A percentile compares a stretch with the other conserved stretches of the same genome.
These are phyloP conservation scores for Sclerotinia sclerotiorum DNA, from an alignment of 2,329 filamentous ascomycete species.

Conservation along the genomic window DNA sequence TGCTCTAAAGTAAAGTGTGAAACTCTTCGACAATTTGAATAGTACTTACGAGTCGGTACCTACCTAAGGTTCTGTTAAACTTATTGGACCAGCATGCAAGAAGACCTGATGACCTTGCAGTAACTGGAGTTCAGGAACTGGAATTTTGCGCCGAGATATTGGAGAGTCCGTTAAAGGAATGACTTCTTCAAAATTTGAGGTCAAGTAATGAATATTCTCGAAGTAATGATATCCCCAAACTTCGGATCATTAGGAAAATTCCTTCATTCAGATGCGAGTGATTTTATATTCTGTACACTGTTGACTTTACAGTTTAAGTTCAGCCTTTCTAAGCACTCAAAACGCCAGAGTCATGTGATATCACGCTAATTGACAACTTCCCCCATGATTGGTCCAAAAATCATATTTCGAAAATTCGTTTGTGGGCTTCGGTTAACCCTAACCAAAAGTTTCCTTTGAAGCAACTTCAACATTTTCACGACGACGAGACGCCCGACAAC, in stretches of 20 bases:
- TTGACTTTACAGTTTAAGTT: background rate
- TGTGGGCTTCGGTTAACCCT: constrained; percentile 24
- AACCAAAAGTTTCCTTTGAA: constrained; percentile 22
- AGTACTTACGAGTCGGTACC: background rate
- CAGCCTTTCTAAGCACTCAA: background rate
- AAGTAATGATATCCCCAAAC: background rate
- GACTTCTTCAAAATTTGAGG: too few relatives aligned
- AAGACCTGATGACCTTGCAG: background rate
- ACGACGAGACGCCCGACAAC: constrained; percentile 25
- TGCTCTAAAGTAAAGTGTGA: background rate
- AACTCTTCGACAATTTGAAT: background rate
- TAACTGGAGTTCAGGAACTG: background rate
- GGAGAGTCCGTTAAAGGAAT: background rate
- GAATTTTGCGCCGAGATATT: background rate
- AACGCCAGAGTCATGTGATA: constrained; percentile 4
- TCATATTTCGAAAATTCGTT: constrained; percentile 22
- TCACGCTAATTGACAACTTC: too few relatives aligned
- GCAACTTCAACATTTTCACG: constrained; percentile 24
- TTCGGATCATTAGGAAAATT: background rate
- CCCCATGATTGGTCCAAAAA: background rate
- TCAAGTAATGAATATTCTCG: background rate
- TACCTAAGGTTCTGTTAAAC: background rate
- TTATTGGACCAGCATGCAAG: background rate
- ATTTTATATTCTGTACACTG: background rate
- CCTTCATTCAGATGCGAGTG: background rate